Base-by-base conservation (phyloP, 768 basidiomycete genomes). In the Thelephora aurantiotincta region DNA sequence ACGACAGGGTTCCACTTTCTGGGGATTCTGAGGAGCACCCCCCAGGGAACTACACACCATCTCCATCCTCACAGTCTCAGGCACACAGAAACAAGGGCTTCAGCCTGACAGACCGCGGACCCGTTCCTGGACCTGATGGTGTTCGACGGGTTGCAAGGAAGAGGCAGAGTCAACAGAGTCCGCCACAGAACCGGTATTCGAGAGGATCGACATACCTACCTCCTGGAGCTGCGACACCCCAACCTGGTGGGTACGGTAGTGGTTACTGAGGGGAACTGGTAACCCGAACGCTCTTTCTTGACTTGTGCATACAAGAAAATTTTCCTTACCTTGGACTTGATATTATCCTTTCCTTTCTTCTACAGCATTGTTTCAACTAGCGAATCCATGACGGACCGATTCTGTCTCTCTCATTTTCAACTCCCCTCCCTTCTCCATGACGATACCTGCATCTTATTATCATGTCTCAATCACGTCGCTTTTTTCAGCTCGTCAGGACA, bases 101-200 rank as follows among this genome's bases (percentile, higher is more conserved):
- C 43, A 80, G 80, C 41, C 63, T 97, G 48, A 75, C 75, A 47
- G 93, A 97, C 54, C 67, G 75, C 55, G 93, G 93, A 12, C 89
- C 88, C 35, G 84, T 92, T 2, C 80, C 85, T 35, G 74, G 75
- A 33, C 74, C 78, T 7, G 80, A 84, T 14, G 82, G 83, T 46
- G 90, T 91, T 22, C 74, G 89, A 35, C 66, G 90, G 49, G 84
- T 93, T 22, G 74, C 85, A 43, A 68, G 86, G 55, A 77, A 73
- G 43, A 58, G 84, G 41, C 72, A 80, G 12, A 68, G 74, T 22
- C 77, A 82, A 30, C 80, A 82, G 55, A 64, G 66, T 19, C 70
- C 72, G n/a, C 52, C 55, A 48, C 76, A 76, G 64, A 82, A 83
- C 58, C 70, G 85, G 22, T 88, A 84, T 62, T 87, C 84, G 47